These are phyloP conservation scores for Pseudocercospora musae DNA, from an alignment of 2,329 filamentous ascomycete species.

Conservation along the genomic window DNA sequence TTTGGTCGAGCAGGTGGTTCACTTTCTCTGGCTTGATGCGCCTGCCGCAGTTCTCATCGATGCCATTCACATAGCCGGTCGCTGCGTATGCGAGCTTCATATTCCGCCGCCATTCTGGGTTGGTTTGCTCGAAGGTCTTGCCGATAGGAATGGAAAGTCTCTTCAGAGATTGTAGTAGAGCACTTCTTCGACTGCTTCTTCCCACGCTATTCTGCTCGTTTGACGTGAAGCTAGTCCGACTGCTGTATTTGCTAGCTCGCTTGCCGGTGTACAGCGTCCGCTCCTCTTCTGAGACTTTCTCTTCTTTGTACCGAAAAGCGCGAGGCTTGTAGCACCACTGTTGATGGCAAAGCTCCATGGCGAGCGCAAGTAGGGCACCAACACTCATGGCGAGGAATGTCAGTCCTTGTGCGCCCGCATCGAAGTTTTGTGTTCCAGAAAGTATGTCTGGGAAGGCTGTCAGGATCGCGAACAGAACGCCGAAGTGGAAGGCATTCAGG, in stretches of 20 bases:
- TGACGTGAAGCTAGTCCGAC: slow-evolving; percentile 3
- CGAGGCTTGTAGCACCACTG: slow-evolving; percentile 22
- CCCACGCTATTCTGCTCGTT: background rate
- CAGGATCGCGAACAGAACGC: slow-evolving; percentile 23
- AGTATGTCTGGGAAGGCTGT: slow-evolving; percentile 21
- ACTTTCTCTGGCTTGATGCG: slow-evolving; percentile 23
- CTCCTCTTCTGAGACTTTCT: slow-evolving; percentile 10
- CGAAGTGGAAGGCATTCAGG: slow-evolving; percentile 21
- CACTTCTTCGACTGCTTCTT: slow-evolving; percentile 3
- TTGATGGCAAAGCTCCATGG: slow-evolving; percentile 34
- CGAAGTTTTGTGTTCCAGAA: slow-evolving; percentile 32
- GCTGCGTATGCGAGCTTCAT: slow-evolving; percentile 23
- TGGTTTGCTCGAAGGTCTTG: background rate
- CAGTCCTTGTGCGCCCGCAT: slow-evolving; percentile 31
- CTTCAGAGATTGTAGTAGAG: slow-evolving; percentile 2
- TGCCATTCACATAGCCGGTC: slow-evolving; percentile 21
- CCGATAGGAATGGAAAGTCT: slow-evolving; percentile 4
- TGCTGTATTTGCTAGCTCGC: background rate
- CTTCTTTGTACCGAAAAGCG: slow-evolving; percentile 16
- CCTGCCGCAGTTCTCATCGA: slow-evolving; percentile 19
- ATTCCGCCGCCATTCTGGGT: slow-evolving; percentile 13
- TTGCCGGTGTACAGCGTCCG: background rate
- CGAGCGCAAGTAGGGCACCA: slow-evolving; percentile 31
- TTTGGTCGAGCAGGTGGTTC: slow-evolving; percentile 20
- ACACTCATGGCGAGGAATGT: slow-evolving; percentile 36